Percentiles rank a stretch among this genome's conserved stretches.
Conservation (phyloP, 768 basidiomycete species). For the Strobilomyces echinocephalus region DNA sequence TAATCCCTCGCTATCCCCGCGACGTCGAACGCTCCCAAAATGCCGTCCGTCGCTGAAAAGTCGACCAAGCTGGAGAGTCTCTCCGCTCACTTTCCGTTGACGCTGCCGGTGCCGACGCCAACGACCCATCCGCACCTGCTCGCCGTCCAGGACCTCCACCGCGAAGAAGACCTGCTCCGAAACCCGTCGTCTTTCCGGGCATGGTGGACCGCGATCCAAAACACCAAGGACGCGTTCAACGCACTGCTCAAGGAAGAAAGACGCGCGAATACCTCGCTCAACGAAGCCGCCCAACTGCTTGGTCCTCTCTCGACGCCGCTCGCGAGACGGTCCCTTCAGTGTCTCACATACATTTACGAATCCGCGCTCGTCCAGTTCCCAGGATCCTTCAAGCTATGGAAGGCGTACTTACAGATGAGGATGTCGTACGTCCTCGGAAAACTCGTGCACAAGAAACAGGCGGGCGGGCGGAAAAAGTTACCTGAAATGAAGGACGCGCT, state of each 20-base stretch:
- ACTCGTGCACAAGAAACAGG: slow-evolving; percentile 62
- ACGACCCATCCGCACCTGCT: slow-evolving; percentile 73
- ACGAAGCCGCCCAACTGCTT: slow-evolving; percentile 55
- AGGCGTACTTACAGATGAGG: slow-evolving; percentile 80
- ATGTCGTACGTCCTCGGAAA: slow-evolving; percentile 84
- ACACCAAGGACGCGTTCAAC: slow-evolving; percentile 61
- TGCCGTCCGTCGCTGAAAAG: slow-evolving; percentile 55
- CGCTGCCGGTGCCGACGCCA: slow-evolving; percentile 79
- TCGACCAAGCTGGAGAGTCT: slow-evolving; percentile 48
- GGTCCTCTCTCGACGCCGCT: slow-evolving; percentile 75
- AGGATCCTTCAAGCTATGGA: slow-evolving; percentile 93
- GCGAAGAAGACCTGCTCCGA: slow-evolving; percentile 90
- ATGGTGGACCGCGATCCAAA: slow-evolving; percentile 87
- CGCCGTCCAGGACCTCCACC: slow-evolving; percentile 67
- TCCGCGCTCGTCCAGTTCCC: slow-evolving; percentile 84
- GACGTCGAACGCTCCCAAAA: slow-evolving; percentile 26
- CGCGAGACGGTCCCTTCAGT: slow-evolving; percentile 73
- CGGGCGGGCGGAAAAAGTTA: slow-evolving; percentile 87
- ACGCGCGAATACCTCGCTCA: slow-evolving; percentile 40
- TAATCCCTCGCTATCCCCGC: neutral
- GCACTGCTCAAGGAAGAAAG: slow-evolving; percentile 53
- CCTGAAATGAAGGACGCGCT: slow-evolving; percentile 87
- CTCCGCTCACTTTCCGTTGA: slow-evolving; percentile 69
- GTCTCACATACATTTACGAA: slow-evolving; percentile 90
- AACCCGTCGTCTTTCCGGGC: slow-evolving; percentile 89